Evolutionary conservation across 1,284 basidiomycete species (phyloP).

Genomic region (Cutaneotrichosporon arboriforme): DNA sequence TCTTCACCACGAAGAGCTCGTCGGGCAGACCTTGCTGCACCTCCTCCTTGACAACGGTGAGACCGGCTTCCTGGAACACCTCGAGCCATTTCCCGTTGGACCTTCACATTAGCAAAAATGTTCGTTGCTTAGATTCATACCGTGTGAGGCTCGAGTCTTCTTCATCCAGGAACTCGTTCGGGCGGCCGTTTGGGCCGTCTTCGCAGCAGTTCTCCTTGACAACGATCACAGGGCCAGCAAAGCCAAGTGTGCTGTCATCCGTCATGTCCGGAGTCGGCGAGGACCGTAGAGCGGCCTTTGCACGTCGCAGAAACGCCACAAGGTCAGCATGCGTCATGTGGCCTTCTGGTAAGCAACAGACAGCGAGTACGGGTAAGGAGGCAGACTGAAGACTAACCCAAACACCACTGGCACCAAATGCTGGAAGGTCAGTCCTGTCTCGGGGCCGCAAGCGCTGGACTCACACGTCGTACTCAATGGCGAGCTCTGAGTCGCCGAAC

Average conservation of each 20-base stretch:
- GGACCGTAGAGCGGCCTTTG: slow-evolving; percentile 48
- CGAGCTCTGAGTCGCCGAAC: slow-evolving; percentile 29
- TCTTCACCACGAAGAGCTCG: slow-evolving; percentile 75
- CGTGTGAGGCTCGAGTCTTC: slow-evolving; percentile 84
- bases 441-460: slow-evolving; percentile 13
- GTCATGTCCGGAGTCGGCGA: slow-evolving; percentile 7
- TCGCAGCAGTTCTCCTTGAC: slow-evolving; percentile 88
- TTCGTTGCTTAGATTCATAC: slow-evolving; percentile 48
- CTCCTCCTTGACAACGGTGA: slow-evolving; percentile 63
- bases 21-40: slow-evolving; percentile 65
- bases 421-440: slow-evolving; percentile 52
- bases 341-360: slow-evolving; percentile 23
- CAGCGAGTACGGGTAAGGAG: no score
- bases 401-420: slow-evolving; percentile 93
- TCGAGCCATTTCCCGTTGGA: slow-evolving; percentile 76
- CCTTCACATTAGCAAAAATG: slow-evolving; percentile 48
- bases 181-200: slow-evolving; percentile 52
- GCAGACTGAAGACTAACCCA: no score
- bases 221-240: slow-evolving; percentile 57
- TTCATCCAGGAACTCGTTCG: slow-evolving; percentile 64
- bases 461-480: slow-evolving; percentile 43
- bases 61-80: slow-evolving; percentile 63
- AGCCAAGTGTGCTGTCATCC: slow-evolving; percentile 8
- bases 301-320: slow-evolving; percentile 64
- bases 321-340: slow-evolving; percentile 74